A percentile compares a stretch with the other conserved stretches of the same genome.
These are phyloP conservation scores for Tetrahymena borealis DNA, from an alignment of 73 alveolate species.

Conservation along the genomic window DNA sequence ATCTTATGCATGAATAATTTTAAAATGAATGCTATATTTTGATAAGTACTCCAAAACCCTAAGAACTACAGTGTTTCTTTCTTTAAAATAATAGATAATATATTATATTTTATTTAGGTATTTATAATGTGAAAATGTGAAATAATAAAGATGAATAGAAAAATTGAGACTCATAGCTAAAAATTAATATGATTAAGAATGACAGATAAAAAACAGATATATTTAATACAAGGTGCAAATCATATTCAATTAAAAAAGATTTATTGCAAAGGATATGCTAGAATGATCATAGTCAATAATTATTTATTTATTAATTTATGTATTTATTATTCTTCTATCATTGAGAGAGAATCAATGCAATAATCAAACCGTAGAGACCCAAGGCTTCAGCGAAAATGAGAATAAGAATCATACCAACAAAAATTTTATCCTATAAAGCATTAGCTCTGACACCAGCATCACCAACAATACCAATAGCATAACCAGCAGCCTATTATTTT, in stretches of 20 bases:
- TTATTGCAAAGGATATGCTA: not conserved
- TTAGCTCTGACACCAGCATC: constrained; percentile 75
- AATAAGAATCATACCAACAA: constrained; percentile 84
- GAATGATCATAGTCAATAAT: not conserved
- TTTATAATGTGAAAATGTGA: too few relatives aligned
- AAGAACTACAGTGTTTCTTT: too few relatives aligned
- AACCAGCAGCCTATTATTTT: constrained; percentile 65
- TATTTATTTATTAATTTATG: not conserved
- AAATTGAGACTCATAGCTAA: not conserved
- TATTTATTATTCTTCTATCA: constrained; percentile 1
- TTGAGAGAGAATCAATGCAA: constrained; percentile 67
- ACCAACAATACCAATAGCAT: constrained; percentile 87
- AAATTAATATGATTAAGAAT: not conserved
- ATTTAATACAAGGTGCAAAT: not conserved
- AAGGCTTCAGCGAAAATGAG: constrained; percentile 90
- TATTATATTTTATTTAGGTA: too few relatives aligned
- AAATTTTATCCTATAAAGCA: constrained; percentile 56
- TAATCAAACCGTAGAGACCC: constrained; percentile 85
- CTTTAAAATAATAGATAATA: too few relatives aligned
- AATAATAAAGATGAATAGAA: too few relatives aligned
- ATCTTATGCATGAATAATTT: too few relatives aligned
- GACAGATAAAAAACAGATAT: not conserved
- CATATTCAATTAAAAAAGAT: not conserved
- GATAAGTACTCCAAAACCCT: too few relatives aligned
- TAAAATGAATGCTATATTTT: too few relatives aligned